These are phyloP conservation scores for Phlegmacium glaucopus DNA, from an alignment of 768 basidiomycete genomes.

Conservation along the genomic window DNA sequence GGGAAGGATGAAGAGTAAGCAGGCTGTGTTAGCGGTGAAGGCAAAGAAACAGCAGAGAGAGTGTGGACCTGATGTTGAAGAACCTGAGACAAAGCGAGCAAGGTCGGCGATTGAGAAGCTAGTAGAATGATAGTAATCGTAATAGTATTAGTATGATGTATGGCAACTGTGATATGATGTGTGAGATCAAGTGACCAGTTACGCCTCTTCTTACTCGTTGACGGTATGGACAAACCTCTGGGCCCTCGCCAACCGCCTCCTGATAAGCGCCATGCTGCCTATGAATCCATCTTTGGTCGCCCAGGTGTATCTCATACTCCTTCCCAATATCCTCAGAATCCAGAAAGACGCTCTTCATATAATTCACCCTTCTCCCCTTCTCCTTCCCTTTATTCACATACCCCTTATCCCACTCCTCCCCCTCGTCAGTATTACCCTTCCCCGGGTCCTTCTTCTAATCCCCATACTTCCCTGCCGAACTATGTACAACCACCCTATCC, in stretches of 20 bases:
- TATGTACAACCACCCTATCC: slow-evolving; percentile 24
- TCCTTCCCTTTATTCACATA: slow-evolving; percentile 20
- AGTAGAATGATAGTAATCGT: too few relatives aligned
- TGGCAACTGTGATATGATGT: too few relatives aligned
- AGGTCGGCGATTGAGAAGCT: slow-evolving; percentile 22
- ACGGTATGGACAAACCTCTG: slow-evolving; percentile 44
- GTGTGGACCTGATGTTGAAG: slow-evolving; percentile 17
- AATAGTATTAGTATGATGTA: too few relatives aligned
- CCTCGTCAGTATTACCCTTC: slow-evolving; percentile 36
- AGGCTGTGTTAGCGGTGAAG: slow-evolving; percentile 35
- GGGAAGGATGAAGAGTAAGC: slow-evolving; percentile 49
- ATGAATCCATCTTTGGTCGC: slow-evolving; percentile 85
- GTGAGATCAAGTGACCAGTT: too few relatives aligned
- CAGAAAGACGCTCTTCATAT: slow-evolving; percentile 49
- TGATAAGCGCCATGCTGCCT: slow-evolving; percentile 79
- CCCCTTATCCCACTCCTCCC: slow-evolving; percentile 15
- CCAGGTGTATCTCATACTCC: slow-evolving; percentile 57
- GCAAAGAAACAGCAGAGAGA: slow-evolving; percentile 19
- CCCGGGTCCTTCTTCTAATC: slow-evolving; percentile 31
- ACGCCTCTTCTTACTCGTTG: too few relatives aligned
- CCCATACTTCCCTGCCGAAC: slow-evolving; percentile 22
- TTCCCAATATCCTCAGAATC: slow-evolving; percentile 29
- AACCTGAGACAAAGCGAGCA: slow-evolving; percentile 33
- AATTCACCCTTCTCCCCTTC: slow-evolving; percentile 34
- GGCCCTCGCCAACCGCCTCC: slow-evolving; percentile 55